Evolutionary conservation across 202 grass and related monocot genomes (phyloP).

Genomic region (Hordeum pubiflorum): DNA sequence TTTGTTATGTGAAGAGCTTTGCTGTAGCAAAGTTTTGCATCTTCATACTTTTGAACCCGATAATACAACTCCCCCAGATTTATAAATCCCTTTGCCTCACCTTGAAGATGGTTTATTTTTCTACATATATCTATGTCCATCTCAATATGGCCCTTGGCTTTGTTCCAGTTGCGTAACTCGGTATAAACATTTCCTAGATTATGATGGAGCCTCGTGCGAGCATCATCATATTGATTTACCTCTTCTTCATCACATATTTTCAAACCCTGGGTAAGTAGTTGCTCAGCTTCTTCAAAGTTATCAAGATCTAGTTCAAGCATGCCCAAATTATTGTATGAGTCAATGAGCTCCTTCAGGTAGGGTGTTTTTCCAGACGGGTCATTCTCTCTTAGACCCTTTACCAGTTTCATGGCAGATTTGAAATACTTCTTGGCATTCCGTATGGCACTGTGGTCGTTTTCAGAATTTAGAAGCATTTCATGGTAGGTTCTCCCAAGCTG

Average conservation of each 20-base stretch:
- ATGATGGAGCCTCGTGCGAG: conserved; percentile 70
- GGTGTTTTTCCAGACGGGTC: conserved; percentile 23
- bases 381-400: conserved; percentile 46
- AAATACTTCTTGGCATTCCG: conserved; percentile 93
- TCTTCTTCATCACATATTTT: conserved; percentile 95
- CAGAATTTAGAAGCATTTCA: conserved; percentile 66
- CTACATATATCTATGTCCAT: conserved; percentile 83
- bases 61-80: conserved; percentile 70
- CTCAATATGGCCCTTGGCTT: conserved; percentile 58
- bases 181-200: conserved; percentile 90
- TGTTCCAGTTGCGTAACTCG: conserved; percentile 57
- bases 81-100: conserved; percentile 87
- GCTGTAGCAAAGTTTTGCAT: conserved; percentile 70
- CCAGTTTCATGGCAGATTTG: conserved; percentile 64
- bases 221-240: conserved; percentile 68
- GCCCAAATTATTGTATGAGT: conserved; percentile 88
- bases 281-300: conserved; percentile 70
- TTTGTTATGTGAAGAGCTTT: conserved; percentile 49
- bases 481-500: conserved; percentile 90
- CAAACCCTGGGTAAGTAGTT: conserved; percentile 64
- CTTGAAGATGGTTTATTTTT: conserved; percentile 67
- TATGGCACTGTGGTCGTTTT: conserved; percentile 66
- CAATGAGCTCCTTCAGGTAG: conserved; percentile 85
- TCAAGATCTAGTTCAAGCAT: conserved; percentile 89
- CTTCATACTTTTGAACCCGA: conserved; percentile 53